Evolutionary conservation across 805 yeast genomes (phyloP).

Genomic region (Scheffersomyces ergatensis): DNA sequence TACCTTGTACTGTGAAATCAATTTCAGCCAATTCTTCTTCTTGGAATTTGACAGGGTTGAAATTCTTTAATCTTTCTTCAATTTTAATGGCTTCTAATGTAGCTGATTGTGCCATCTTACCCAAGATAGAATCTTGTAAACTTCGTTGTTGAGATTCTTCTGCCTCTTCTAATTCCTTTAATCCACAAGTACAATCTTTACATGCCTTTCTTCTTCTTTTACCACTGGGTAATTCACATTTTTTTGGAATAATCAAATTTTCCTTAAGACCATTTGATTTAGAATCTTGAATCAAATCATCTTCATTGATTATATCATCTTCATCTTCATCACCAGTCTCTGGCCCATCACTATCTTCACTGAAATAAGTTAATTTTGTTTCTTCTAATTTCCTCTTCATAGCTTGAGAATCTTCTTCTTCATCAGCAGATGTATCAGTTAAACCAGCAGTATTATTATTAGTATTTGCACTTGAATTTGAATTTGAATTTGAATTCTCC

Average conservation of each 20-base stretch:
- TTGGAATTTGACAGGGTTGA: slow-evolving; percentile 52
- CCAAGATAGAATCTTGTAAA: slow-evolving; percentile 44
- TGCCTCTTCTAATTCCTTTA: slow-evolving; percentile 80
- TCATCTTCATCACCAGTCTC: slow-evolving; percentile 37
- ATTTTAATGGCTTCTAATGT: slow-evolving; percentile 52
- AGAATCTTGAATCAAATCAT: slow-evolving; percentile 34
- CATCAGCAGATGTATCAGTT: slow-evolving; percentile 45
- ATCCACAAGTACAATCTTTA: slow-evolving; percentile 97
- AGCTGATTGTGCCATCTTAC: slow-evolving; percentile 50
- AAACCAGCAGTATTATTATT: slow-evolving; percentile 16
- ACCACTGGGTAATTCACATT: slow-evolving; percentile 51
- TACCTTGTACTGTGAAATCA: slow-evolving; percentile 95
- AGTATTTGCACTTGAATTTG: too few species aligned
- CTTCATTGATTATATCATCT: slow-evolving; percentile 29
- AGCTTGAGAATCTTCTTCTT: slow-evolving; percentile 39
- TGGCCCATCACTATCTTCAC: slow-evolving; percentile 49
- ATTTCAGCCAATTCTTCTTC: slow-evolving; percentile 80
- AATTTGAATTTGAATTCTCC: too few species aligned
- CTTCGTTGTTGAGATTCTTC: slow-evolving; percentile 47
- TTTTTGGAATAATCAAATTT: slow-evolving; percentile 54
- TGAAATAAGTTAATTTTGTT: slow-evolving; percentile 54
- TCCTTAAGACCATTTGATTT: slow-evolving; percentile 14
- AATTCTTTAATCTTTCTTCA: slow-evolving; percentile 49
- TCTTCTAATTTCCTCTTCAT: slow-evolving; percentile 44
- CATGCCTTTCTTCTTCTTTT: slow-evolving; percentile 87